A percentile compares a stretch with the other conserved stretches of the same genome.
Evolutionary conservation across 495 filamentous ascomycete species (phyloP).

Genomic region (Pyrenula massariospora): DNA sequence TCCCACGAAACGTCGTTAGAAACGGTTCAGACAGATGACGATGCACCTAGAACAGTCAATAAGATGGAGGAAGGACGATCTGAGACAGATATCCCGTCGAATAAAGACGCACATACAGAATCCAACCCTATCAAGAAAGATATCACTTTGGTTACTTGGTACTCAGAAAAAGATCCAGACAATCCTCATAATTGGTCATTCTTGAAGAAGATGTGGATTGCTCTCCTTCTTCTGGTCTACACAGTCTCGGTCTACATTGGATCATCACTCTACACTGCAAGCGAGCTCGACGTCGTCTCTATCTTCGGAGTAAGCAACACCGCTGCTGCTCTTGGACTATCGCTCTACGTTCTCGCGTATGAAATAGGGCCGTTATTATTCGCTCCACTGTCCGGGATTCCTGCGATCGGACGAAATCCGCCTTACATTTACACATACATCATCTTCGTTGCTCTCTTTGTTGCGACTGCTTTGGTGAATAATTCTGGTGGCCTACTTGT

Average conservation of each 20-base stretch:
- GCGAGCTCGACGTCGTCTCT: constrained; percentile 14
- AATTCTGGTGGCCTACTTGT: constrained; percentile 32
- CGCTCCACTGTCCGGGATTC: constrained; percentile 27
- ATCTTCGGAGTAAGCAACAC: constrained; percentile 24
- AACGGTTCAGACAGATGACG: too few species aligned
- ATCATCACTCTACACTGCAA: constrained; percentile 28
- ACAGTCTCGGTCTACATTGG: constrained; percentile 34
- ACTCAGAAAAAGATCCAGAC: constrained; percentile 34
- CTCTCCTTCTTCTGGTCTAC: constrained; percentile 24
- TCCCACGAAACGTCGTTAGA: too few species aligned
- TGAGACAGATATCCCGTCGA: too few species aligned
- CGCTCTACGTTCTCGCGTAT: constrained; percentile 27
- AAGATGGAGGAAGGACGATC: too few species aligned
- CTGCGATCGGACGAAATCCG: constrained; percentile 25
- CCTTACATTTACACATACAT: constrained; percentile 26
- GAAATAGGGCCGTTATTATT: constrained; percentile 26
- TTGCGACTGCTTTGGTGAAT: constrained; percentile 22
- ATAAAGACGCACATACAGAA: too few species aligned
- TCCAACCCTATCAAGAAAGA: constrained; percentile 31
- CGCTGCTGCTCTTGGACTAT: constrained; percentile 28
- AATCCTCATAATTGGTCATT: constrained; percentile 46
- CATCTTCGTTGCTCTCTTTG: constrained; percentile 30
- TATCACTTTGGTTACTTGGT: constrained; percentile 42
- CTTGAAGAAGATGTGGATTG: constrained; percentile 25
- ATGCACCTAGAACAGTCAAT: too few species aligned